A percentile compares a stretch with the other conserved stretches of the same genome.
Conservation (phyloP, 2,329 filamentous ascomycete species). For the Myriosclerotinia curreyana region DNA sequence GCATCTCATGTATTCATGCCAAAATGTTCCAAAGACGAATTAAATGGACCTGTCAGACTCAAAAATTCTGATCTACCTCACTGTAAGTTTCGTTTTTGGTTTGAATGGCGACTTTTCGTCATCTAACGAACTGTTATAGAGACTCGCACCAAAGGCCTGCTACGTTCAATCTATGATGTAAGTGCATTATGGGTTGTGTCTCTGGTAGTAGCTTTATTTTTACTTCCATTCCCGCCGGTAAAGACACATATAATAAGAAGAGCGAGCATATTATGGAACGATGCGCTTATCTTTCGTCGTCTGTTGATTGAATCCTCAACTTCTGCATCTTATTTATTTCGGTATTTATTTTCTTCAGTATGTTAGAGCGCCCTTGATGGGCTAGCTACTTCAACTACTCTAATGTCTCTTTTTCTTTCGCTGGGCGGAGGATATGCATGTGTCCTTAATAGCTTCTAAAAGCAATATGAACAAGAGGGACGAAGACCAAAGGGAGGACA, state of each 20-base stretch:
- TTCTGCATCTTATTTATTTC: not conserved
- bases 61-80: conserved; percentile 3
- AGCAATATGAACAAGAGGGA: not conserved
- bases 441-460: not conserved
- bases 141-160: not conserved
- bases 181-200: not conserved
- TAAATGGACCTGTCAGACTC: not conserved
- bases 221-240: not conserved
- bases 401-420: conserved; percentile 10
- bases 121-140: not conserved
- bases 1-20: conserved; percentile 1
- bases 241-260: not conserved
- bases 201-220: conserved; percentile 2
- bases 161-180: not conserved
- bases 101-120: conserved; percentile 9
- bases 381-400: not conserved
- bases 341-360: not conserved
- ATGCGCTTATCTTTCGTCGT: not conserved
- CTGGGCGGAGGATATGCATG: not conserved
- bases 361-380: conserved; percentile 11
- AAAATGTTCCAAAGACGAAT: not conserved
- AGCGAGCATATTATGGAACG: not conserved
- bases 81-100: conserved; percentile 1
- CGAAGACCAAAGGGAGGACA: conserved; percentile 13
- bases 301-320: not conserved